phyloP scores from a whole-genome alignment of 176 grass and related monocot genomes.

The Aegilops sharonensis region DNA sequence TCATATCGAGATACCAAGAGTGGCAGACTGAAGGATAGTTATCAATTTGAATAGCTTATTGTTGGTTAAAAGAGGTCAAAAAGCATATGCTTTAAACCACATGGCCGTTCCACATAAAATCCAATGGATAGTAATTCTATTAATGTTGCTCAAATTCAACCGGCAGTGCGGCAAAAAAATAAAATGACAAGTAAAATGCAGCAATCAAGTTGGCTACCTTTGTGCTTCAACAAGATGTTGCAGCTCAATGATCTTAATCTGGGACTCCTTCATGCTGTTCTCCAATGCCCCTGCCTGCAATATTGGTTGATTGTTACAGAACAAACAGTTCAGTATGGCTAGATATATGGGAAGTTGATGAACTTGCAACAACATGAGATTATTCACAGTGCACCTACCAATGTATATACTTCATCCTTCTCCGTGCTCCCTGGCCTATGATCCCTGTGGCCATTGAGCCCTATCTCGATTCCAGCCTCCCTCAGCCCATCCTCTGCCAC shows the following conservation, averaged over 20 bases:
- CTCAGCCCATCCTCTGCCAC: constrained; percentile 81
- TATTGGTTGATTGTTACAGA: neutral
- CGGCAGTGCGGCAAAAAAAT: neutral
- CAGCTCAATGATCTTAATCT: constrained; percentile 88
- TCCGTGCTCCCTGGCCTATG: constrained; percentile 36
- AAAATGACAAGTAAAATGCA: neutral
- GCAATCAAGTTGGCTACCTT: constrained; percentile 47
- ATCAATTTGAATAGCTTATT: neutral
- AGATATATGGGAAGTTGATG: neutral
- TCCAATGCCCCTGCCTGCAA: constrained; percentile 85
- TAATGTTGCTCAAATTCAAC: neutral
- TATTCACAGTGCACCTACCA: constrained; percentile 42
- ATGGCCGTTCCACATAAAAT: neutral
- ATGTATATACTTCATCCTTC: constrained; percentile 79
- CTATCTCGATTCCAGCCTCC: constrained; percentile 81
- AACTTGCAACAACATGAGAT: neutral
- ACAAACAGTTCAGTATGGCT: constrained; percentile 7
- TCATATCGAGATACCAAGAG: neutral
- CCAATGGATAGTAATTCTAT: neutral
- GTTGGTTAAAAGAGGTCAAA: neutral
- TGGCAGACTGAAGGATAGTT: neutral
- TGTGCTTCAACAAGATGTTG: constrained; percentile 95
- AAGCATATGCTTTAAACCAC: neutral
- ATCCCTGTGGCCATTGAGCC: constrained; percentile 41
- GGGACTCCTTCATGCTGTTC: constrained; percentile 95